Base-by-base conservation (phyloP, 208 protist species). In the Balamuthia mandrillaris region DNA sequence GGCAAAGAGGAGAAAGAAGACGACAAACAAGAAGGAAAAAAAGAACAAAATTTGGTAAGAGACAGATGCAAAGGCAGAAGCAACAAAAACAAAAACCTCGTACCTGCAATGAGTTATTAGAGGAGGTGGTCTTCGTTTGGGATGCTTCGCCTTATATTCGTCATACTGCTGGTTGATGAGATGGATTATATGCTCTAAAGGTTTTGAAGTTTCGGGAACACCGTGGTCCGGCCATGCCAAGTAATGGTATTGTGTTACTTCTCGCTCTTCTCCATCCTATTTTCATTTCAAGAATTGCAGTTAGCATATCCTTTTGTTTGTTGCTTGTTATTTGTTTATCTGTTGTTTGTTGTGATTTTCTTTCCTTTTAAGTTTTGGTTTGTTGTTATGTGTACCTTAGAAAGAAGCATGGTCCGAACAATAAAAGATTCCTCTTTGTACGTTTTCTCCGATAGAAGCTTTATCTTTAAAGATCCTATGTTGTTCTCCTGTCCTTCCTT, bases 141-240 rank as follows among this genome's bases (percentile, higher is more conserved):
- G 16, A 31, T 41, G 33, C 0, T 33, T 56, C 29, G 0, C 42
- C n/a, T n/a, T n/a, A 14, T 58, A 6, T 31, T 5, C 6, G 2
- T 29, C n/a, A 3, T 21, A 39, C 14, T 54, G 42, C 12, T 18
- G 29, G 45, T 77, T 77, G 37, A 77, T 77, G 35, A 77, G 42
- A 21, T 77, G 49, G 42, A 77, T 77, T 41, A 77, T 77, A n/a
- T 77, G 44, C 27, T 77, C 68, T 18, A 77, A 33, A 21, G 68
- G 68, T 21, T 77, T 47, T 29, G 68, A 77, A 18, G 68, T 41
- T 1, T 77, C 68, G 24, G 68, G 68, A 24, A 77, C 68, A 6
- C 68, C 68, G 45, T 77, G 68, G 44, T 77, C 68, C 10, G 68
- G 68, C 68, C 68, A 77, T 33, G 68, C 68, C 2, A 77, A 47